Evolutionary conservation across 2,329 filamentous ascomycete genomes (phyloP).

Genomic region (Colletotrichum chlorophyti): DNA sequence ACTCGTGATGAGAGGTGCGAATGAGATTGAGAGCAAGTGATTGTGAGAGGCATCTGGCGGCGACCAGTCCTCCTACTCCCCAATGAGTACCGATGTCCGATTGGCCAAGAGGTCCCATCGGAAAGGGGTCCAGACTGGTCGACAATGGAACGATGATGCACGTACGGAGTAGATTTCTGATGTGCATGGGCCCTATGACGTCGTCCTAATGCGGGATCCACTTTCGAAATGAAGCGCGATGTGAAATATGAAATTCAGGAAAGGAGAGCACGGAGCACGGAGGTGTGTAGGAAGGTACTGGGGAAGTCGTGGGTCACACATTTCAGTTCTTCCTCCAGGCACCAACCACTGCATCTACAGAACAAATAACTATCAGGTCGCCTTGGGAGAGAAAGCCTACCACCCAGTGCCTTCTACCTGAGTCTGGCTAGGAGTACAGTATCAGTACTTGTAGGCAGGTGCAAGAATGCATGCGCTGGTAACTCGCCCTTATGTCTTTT

Average conservation of each 20-base stretch:
- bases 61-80: conserved; percentile 8
- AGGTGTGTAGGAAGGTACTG: conserved; percentile 15
- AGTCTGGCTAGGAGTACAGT: too few relatives aligned
- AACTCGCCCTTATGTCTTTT: too few relatives aligned
- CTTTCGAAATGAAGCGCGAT: conserved; percentile 3
- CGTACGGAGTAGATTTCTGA: conserved; percentile 22
- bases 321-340: too few relatives aligned
- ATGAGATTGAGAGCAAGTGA: neutral
- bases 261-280: too few relatives aligned
- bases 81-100: neutral
- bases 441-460: too few relatives aligned
- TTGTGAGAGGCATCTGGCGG: neutral
- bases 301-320: too few relatives aligned
- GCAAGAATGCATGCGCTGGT: too few relatives aligned
- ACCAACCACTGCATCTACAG: too few relatives aligned
- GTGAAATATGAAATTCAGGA: neutral
- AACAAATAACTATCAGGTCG: too few relatives aligned
- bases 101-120: conserved; percentile 5
- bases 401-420: too few relatives aligned
- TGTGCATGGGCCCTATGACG: conserved; percentile 23
- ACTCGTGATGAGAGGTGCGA: too few relatives aligned
- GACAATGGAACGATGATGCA: conserved; percentile 26
- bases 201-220: conserved; percentile 15
- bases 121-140: conserved; percentile 27
- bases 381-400: too few relatives aligned